These are phyloP conservation scores for Metschnikowia dekortorum DNA, from an alignment of 805 yeast genomes.

Conservation along the genomic window DNA sequence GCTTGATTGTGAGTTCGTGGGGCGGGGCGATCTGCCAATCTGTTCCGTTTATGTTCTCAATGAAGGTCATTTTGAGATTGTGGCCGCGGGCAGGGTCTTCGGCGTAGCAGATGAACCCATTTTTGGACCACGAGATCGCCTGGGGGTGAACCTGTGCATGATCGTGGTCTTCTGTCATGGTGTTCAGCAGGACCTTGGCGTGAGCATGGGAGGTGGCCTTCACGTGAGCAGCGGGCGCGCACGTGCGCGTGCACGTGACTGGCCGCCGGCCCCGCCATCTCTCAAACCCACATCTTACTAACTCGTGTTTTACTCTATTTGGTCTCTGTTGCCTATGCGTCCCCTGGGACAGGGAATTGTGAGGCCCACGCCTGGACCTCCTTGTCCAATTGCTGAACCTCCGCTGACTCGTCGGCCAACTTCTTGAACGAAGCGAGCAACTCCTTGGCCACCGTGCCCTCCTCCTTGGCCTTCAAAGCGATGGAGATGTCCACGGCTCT, in stretches of 20 bases:
- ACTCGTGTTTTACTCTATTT: neutral
- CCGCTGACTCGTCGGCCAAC: conserved; percentile 59
- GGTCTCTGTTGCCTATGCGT: conserved; percentile 21
- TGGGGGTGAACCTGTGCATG: neutral
- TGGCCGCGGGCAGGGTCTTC: conserved; percentile 29
- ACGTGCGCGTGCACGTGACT: neutral
- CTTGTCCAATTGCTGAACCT: conserved; percentile 54
- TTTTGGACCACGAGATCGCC: conserved; percentile 70
- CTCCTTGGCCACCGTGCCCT: conserved; percentile 55
- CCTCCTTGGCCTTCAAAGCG: conserved; percentile 53
- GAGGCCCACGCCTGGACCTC: conserved; percentile 74
- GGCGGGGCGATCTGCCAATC: conserved; percentile 74
- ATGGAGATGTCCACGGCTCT: conserved; percentile 69
- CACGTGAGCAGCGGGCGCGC: neutral
- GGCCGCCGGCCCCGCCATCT: too few species aligned
- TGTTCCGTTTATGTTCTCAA: conserved; percentile 71
- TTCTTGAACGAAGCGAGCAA: conserved; percentile 66
- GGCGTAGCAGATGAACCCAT: conserved; percentile 77
- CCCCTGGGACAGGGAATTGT: conserved; percentile 86
- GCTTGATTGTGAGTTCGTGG: conserved; percentile 30
- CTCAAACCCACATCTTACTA: neutral
- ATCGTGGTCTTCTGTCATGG: neutral
- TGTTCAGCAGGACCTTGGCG: neutral
- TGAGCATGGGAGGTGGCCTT: neutral
- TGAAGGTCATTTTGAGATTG: conserved; percentile 54